A percentile compares a stretch with the other conserved stretches of the same genome.
phyloP scores from a whole-genome alignment of 805 yeast species.

The Wickerhamomyces chambardii region DNA sequence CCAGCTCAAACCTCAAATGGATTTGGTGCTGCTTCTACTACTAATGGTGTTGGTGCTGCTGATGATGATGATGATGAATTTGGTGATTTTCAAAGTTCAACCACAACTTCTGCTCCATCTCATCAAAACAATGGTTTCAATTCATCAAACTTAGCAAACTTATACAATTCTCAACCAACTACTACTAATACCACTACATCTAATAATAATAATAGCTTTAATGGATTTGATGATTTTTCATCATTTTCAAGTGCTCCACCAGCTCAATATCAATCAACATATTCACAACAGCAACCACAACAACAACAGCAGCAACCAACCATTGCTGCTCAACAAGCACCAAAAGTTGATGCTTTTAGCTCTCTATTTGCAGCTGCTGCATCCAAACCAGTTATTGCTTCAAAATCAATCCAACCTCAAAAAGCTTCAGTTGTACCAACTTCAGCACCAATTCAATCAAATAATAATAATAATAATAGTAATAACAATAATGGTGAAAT shows the following conservation, averaged over 20 bases:
- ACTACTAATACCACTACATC: slow-evolving; percentile 10
- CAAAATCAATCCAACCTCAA: too few species aligned
- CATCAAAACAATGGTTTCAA: slow-evolving; percentile 7
- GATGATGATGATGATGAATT: slow-evolving; percentile 68
- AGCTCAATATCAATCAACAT: background rate
- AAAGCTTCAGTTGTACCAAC: slow-evolving; percentile 1
- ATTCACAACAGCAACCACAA: background rate
- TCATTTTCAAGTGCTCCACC: slow-evolving; percentile 6
- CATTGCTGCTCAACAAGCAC: slow-evolving; percentile 18
- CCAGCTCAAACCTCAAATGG: background rate
- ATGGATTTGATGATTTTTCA: slow-evolving; percentile 16
- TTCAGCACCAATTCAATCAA: slow-evolving; percentile 3
- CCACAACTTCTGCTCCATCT: slow-evolving; percentile 26
- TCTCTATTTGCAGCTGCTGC: slow-evolving; percentile 62
- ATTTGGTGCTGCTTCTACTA: slow-evolving; percentile 13
- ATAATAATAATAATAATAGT: too few species aligned
- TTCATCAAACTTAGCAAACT: slow-evolving; percentile 21
- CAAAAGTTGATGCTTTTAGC: slow-evolving; percentile 61
- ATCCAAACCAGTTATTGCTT: too few species aligned
- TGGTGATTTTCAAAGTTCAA: slow-evolving; percentile 72
- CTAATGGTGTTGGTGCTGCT: slow-evolving; percentile 12
- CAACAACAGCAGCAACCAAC: background rate
- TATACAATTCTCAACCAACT: slow-evolving; percentile 18
- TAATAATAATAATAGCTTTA: slow-evolving; percentile 9
- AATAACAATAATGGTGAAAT: slow-evolving; percentile 29